A percentile compares a stretch with the other conserved stretches of the same genome.
phyloP scores from a whole-genome alignment of 148 eudicot species.

The Talinum fruticosum region DNA sequence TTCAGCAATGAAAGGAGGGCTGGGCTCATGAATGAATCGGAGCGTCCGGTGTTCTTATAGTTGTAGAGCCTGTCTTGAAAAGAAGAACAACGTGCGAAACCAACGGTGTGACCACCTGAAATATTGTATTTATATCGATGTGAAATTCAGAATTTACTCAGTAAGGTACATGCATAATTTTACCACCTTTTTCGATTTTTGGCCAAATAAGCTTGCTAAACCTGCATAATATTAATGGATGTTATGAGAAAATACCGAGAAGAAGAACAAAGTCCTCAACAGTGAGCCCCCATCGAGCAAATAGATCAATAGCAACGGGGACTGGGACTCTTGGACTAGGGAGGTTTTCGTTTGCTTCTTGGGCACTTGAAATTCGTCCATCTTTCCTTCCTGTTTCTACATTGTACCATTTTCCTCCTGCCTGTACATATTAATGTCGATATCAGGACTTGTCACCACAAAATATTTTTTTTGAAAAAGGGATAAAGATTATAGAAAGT shows the following conservation, averaged over 20 bases:
- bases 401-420: constrained; percentile 46
- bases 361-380: constrained; percentile 32
- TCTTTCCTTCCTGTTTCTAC: constrained; percentile 63
- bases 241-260: constrained; percentile 24
- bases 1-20: constrained; percentile 9
- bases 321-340: constrained; percentile 24
- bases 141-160: no score
- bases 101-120: constrained; percentile 45
- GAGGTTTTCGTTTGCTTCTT: constrained; percentile 32
- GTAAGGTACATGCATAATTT: no score
- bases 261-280: constrained; percentile 34
- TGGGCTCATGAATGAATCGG: constrained; percentile 19
- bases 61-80: constrained; percentile 50
- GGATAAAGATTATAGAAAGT: no score
- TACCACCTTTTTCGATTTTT: no score
- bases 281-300: constrained; percentile 23
- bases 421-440: constrained; percentile 18
- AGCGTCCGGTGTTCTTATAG: constrained; percentile 36
- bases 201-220: background rate
- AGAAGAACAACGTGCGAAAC: constrained; percentile 43
- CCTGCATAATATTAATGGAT: background rate
- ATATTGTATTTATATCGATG: background rate
- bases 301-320: constrained; percentile 21
- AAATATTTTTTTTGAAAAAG: no score
- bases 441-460: background rate